A percentile compares a stretch with the other conserved stretches of the same genome.
phyloP scores from a whole-genome alignment of 2,329 filamentous ascomycete genomes.

The Calonectria pteridis region DNA sequence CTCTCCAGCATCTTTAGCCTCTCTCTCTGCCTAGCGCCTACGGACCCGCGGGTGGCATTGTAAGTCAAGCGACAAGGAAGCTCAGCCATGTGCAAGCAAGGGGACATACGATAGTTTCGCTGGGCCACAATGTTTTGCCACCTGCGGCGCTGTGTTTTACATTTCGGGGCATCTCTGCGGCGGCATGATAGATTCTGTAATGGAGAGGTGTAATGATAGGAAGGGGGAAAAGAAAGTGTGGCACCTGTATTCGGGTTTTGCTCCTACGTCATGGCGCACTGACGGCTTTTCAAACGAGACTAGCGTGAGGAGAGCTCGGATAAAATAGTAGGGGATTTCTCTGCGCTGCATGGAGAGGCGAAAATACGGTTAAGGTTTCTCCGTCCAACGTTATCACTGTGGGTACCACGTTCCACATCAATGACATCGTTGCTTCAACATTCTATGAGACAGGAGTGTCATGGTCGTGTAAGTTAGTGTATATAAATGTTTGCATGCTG shows the following conservation, averaged over 20 bases:
- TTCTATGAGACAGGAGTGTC: too few species aligned
- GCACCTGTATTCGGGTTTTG: not conserved
- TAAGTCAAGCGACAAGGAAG: not conserved
- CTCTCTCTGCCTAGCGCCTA: constrained; percentile 8
- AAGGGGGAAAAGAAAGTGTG: not conserved
- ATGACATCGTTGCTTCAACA: too few species aligned
- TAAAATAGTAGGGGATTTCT: too few species aligned
- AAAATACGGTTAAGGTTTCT: not conserved
- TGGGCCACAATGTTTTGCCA: constrained; percentile 11
- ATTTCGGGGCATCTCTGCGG: not conserved
- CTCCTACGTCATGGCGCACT: too few species aligned
- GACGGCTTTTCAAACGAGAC: too few species aligned
- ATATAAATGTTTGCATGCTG: too few species aligned
- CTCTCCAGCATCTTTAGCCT: constrained; percentile 1
- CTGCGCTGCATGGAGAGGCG: too few species aligned
- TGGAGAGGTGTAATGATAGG: not conserved
- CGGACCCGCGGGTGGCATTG: not conserved
- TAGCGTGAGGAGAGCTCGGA: too few species aligned
- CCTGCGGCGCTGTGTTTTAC: not conserved
- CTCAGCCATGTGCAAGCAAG: not conserved
- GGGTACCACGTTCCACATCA: not conserved
- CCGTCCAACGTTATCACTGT: not conserved
- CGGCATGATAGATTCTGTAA: not conserved
- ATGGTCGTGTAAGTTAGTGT: too few species aligned
- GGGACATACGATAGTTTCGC: constrained; percentile 17